Conservation (phyloP, 192 early-diverging fungal species). For the Chytriomyces confervae region DNA sequence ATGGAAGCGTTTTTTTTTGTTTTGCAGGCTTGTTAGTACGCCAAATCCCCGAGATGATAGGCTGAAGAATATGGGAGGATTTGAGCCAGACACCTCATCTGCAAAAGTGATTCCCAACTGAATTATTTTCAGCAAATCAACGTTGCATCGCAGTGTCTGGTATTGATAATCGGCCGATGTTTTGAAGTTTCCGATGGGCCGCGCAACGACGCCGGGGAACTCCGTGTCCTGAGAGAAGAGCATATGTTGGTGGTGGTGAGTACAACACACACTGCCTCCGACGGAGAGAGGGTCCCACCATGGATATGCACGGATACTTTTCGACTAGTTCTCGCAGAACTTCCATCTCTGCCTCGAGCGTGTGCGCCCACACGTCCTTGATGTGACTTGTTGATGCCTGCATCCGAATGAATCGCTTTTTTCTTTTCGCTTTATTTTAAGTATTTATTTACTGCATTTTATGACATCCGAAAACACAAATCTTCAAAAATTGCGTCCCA, state of each 20-base stretch:
- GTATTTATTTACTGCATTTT: no score
- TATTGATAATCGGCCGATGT: slow-evolving; percentile 98
- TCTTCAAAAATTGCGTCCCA: no score
- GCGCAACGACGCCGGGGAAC: slow-evolving; percentile 97
- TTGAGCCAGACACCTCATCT: slow-evolving; percentile 59
- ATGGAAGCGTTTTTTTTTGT: background rate
- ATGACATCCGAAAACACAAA: no score
- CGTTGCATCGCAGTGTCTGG: slow-evolving; percentile 96
- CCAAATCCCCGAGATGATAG: background rate
- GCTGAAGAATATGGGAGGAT: no score
- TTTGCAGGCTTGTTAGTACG: background rate
- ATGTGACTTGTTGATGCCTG: slow-evolving; percentile 1
- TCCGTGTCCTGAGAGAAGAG: slow-evolving; percentile 91
- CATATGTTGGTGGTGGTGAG: slow-evolving; percentile 5
- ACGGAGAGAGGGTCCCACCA: slow-evolving; percentile 64
- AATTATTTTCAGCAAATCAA: slow-evolving; percentile 96
- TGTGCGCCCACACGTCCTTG: slow-evolving; percentile 80
- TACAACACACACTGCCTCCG: background rate
- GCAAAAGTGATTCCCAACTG: slow-evolving; percentile 96
- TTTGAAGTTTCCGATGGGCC: slow-evolving; percentile 96
- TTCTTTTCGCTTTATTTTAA: no score
- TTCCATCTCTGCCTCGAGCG: slow-evolving; percentile 92
- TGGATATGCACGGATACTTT: slow-evolving; percentile 91
- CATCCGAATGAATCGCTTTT: no score
- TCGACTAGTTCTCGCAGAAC: slow-evolving; percentile 86